Base-by-base conservation (phyloP, 768 basidiomycete species). In the Pisolithus microcarpus region DNA sequence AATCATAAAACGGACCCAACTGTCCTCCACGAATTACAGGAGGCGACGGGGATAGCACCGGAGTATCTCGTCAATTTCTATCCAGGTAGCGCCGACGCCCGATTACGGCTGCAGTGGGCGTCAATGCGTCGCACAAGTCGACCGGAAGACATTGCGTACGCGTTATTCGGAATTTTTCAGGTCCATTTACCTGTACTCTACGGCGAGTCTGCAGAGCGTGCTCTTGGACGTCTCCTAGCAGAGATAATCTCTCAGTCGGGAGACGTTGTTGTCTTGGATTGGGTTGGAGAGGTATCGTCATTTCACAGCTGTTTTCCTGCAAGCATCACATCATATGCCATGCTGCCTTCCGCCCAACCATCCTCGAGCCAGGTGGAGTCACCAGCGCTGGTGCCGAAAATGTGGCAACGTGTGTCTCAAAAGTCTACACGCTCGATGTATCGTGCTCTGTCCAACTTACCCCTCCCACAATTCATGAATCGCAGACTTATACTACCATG, bases 171-270 rank as follows among this genome's bases (percentile, higher is more conserved):
- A 7, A 51, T 53, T n/a, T 53, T 53, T 31, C 7, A 16, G 8
- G 23, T 57, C 43, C 19, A 56, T 24, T 38, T 51, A 51, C 21
- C 73, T 68, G 42, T 43, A 65, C 21, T 60, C 30, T 53, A 53
- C 19, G 52, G 52, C 5, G 48, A 53, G 24, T 50, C 39, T 21
- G 43, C 40, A 26, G 42, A 55, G 11, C 19, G 7, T 19, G 54
- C 50, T 16, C 47, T 55, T 42, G 52, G 43, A 10, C 51, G 42
- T 31, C 46, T 55, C 6, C 42, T 42, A 21, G 47, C 36, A 36
- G 50, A 55, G 34, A 24, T 55, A 16, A 34, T 55, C 21, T 37
- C 34, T 8, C 46, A 40, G 9, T 48, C 51, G 0, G 46, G 46
- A 1, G 51, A 52, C 23, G 24, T 48, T n/a, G 42, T 46, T 9